A percentile compares a stretch with the other conserved stretches of the same genome.
phyloP scores from a whole-genome alignment of 306 rosid genomes.

The Prunus armeniaca region DNA sequence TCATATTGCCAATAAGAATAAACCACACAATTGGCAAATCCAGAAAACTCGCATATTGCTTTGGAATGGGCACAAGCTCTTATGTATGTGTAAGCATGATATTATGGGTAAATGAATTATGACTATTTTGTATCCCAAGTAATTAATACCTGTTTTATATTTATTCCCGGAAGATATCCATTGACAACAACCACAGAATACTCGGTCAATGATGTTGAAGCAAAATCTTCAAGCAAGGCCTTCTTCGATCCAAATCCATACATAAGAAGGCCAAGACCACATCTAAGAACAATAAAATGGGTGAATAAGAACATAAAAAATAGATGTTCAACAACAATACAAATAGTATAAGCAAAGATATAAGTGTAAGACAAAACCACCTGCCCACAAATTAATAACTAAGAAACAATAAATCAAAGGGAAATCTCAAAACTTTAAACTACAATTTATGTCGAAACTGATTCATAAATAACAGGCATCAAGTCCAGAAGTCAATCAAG shows the following conservation, averaged over 20 bases:
- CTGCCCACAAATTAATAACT: background rate
- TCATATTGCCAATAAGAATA: background rate
- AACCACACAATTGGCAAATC: background rate
- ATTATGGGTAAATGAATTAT: no score
- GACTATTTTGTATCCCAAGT: background rate
- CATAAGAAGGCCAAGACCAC: conserved; percentile 77
- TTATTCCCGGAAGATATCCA: conserved; percentile 81
- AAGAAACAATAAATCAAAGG: background rate
- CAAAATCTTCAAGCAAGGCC: conserved; percentile 86
- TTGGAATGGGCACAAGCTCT: background rate
- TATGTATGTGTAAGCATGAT: no score
- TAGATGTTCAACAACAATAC: background rate
- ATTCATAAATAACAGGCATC: background rate
- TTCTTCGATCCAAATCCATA: conserved; percentile 97
- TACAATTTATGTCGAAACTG: no score
- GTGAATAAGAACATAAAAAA: background rate
- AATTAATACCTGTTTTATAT: conserved; percentile 70
- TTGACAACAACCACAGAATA: conserved; percentile 75
- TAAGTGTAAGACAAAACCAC: background rate
- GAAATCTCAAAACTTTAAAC: no score
- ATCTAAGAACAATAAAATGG: conserved; percentile 34
- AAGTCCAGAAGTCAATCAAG: background rate
- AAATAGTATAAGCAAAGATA: background rate
- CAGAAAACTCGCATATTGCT: background rate
- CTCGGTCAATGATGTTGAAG: conserved; percentile 56